phyloP scores from a whole-genome alignment of 495 filamentous ascomycete genomes.

The Penicillium angulare region DNA sequence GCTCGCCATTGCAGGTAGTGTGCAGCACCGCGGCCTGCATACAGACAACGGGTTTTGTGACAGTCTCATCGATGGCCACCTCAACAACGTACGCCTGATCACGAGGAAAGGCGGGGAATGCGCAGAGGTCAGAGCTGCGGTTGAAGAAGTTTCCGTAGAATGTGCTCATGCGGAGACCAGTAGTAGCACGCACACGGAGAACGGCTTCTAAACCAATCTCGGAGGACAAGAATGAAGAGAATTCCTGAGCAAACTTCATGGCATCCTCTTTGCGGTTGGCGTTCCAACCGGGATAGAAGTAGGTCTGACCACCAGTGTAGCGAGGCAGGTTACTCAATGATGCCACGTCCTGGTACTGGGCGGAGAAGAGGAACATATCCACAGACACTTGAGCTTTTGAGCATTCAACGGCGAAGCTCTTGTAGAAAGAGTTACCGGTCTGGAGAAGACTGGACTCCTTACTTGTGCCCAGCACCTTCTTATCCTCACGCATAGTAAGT shows the following conservation, averaged over 20 bases:
- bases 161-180: conserved; percentile 90
- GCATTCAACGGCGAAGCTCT: conserved; percentile 98
- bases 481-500: conserved; percentile 92
- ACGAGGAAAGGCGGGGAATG: conserved; percentile 95
- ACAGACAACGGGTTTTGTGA: conserved; percentile 91
- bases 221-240: conserved; percentile 90
- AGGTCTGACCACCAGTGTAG: conserved; percentile 97
- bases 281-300: conserved; percentile 98
- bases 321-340: conserved; percentile 90
- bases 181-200: conserved; percentile 90
- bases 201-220: conserved; percentile 97
- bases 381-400: conserved; percentile 98
- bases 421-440: conserved; percentile 94
- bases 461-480: conserved; percentile 90
- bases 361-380: conserved; percentile 99
- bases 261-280: conserved; percentile 90
- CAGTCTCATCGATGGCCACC: conserved; percentile 92
- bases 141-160: conserved; percentile 99
- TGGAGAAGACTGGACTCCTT: conserved; percentile 87
- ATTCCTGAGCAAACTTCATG: conserved; percentile 95
- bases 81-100: conserved; percentile 99
- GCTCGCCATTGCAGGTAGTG: conserved; percentile 96
- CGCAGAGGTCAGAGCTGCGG: conserved; percentile 91
- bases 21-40: conserved; percentile 96
- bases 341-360: conserved; percentile 95